These are phyloP conservation scores for Pholiota adiposa DNA, from an alignment of 1,284 basidiomycete species.

Conservation along the genomic window DNA sequence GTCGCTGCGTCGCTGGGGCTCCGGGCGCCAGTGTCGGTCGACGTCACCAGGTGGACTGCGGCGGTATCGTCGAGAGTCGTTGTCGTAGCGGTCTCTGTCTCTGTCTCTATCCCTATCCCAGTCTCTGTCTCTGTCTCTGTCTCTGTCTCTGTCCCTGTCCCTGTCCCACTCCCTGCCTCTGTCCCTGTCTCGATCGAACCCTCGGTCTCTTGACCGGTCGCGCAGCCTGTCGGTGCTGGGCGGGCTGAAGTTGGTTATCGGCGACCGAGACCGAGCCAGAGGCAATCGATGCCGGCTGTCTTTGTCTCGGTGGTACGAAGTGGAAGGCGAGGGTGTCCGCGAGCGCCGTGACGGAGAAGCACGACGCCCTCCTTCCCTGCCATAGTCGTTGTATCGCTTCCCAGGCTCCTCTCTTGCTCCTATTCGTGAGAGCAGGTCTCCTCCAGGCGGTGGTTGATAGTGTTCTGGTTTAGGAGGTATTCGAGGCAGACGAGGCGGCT, in stretches of 20 bases:
- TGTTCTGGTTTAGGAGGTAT: constrained; percentile 32
- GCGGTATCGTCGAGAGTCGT: constrained; percentile 19
- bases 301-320: constrained; percentile 33
- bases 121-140: constrained; percentile 28
- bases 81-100: constrained; percentile 26
- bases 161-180: constrained; percentile 27
- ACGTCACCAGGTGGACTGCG: constrained; percentile 15
- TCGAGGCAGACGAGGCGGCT: constrained; percentile 6
- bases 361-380: constrained; percentile 30
- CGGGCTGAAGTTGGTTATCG: constrained; percentile 40
- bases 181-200: constrained; percentile 28
- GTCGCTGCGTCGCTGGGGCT: constrained; percentile 36
- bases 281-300: constrained; percentile 45
- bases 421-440: constrained; percentile 25
- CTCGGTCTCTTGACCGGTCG: constrained; percentile 20
- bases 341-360: constrained; percentile 36
- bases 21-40: constrained; percentile 33
- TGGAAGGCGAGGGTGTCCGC: constrained; percentile 39
- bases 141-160: constrained; percentile 28
- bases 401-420: constrained; percentile 13
- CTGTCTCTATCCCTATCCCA: constrained; percentile 28
- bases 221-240: constrained; percentile 19
- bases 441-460: constrained; percentile 33
- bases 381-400: constrained; percentile 25
- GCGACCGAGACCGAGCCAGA: constrained; percentile 35